Evolutionary conservation across 1,139 yeast genomes (phyloP).

Genomic region (Saccharomyces hybrid): DNA sequence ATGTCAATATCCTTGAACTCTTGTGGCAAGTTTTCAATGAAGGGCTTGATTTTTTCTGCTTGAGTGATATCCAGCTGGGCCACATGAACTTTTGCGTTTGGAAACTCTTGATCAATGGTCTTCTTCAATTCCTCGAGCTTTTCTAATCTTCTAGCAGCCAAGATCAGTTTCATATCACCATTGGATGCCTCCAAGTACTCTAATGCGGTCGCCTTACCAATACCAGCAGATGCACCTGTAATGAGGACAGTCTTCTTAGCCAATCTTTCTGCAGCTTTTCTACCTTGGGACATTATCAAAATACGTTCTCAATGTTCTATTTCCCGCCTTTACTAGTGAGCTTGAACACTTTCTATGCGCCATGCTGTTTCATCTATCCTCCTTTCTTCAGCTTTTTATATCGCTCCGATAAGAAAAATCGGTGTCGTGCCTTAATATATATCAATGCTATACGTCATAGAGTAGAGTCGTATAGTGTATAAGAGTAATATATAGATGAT

Average conservation of each 20-base stretch:
- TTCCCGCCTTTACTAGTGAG: not conserved
- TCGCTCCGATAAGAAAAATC: constrained; percentile 2
- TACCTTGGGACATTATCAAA: constrained; percentile 35
- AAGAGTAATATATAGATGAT: not conserved
- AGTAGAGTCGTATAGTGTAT: not conserved
- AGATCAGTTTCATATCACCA: constrained; percentile 57
- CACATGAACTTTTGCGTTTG: constrained; percentile 43
- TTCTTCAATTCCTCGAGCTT: constrained; percentile 42
- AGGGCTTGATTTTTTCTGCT: constrained; percentile 43
- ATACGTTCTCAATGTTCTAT: constrained; percentile 1
- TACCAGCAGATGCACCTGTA: constrained; percentile 46
- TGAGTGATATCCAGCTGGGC: constrained; percentile 55
- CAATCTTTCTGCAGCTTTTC: constrained; percentile 35
- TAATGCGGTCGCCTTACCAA: constrained; percentile 69
- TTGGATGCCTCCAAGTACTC: constrained; percentile 64
- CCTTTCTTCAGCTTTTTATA: not conserved
- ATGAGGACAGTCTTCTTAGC: constrained; percentile 39
- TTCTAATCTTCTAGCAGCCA: constrained; percentile 64
- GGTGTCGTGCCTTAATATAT: not conserved
- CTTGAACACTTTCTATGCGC: not conserved
- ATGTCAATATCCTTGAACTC: constrained; percentile 57
- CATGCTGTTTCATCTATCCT: not conserved
- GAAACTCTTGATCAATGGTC: constrained; percentile 40
- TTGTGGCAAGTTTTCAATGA: constrained; percentile 43
- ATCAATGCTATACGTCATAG: not conserved